Evolutionary conservation across 306 rosid species (phyloP), one percentile per base, ranked within the genome.

Genomic region (Trichosanthes truncata): DNA sequence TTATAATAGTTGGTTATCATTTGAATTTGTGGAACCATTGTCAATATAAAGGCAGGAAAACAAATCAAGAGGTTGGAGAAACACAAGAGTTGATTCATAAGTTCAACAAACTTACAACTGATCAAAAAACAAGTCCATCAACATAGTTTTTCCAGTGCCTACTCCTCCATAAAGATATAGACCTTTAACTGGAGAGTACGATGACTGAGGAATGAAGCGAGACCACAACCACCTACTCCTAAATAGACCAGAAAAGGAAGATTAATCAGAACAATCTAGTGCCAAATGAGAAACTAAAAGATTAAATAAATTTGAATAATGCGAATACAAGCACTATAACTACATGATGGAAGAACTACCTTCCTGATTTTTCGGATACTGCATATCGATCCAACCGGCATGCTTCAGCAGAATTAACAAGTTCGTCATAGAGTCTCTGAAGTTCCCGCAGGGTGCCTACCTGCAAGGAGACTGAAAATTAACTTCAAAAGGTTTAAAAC

Each of bases 141-240:
- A 84, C 99, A 95, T 95, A 81, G 99, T 95, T 89, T 95, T 95
- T 73, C 99, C 99, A 0, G 99, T 95, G 73, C 99, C 99, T 55
- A 95, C 99, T 74, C 99, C 99, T 81, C 99, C 99, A 80, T 87
- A 95, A 25, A 95, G 93, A 88, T 95, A 95, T 78, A 95, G 84
- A 82, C 99, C 99, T 82, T 85, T 91, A 56, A 95, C 97, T 23
- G 97, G 94, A 40, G 99, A 80, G 49, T 86, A 77, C 18, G 93
- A 91, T 79, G 96, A 87, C 48, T 91, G 97, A 52, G 91, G 93
- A 62, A 95, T 84, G 80, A 93, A 86, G 74, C 97, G 97, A 86
- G 97, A 93, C 99, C 99, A 95, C 66, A 95, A 66, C 99, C 99
- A 95, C 66, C 96, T 88, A 83, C 91, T 82, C 88, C 99, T 95